These are phyloP conservation scores for Carex pumila DNA, from an alignment of 176 grass and related monocot genomes.

Conservation along the genomic window DNA sequence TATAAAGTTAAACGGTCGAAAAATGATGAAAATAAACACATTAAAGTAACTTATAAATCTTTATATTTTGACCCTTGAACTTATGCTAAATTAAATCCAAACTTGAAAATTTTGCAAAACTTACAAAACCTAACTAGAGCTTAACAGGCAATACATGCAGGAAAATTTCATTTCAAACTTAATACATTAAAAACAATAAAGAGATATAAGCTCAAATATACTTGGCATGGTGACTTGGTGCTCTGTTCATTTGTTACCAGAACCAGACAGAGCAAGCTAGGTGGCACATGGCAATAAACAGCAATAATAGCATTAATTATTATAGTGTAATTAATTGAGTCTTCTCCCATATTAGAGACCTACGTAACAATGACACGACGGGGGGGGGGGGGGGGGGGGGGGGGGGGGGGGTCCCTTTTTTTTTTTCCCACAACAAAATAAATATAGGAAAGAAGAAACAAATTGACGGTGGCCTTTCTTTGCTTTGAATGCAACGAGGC, in stretches of 20 bases:
- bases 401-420: background rate
- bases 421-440: too few species aligned
- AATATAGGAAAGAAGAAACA: background rate
- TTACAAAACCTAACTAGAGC: too few species aligned
- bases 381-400: background rate
- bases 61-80: too few species aligned
- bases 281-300: background rate
- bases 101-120: too few species aligned
- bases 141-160: background rate
- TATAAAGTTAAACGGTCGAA: too few species aligned
- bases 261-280: background rate
- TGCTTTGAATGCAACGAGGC: background rate
- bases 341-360: background rate
- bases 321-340: background rate
- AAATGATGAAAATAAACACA: too few species aligned
- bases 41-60: too few species aligned
- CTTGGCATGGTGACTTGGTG: background rate
- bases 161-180: background rate
- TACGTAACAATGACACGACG: background rate
- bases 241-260: background rate
- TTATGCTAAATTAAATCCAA: too few species aligned
- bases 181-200: background rate
- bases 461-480: background rate
- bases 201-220: background rate
- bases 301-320: background rate